Conservation (phyloP, 225 moss, liverwort and hornwort species). For the Thuidium tamariscinum region DNA sequence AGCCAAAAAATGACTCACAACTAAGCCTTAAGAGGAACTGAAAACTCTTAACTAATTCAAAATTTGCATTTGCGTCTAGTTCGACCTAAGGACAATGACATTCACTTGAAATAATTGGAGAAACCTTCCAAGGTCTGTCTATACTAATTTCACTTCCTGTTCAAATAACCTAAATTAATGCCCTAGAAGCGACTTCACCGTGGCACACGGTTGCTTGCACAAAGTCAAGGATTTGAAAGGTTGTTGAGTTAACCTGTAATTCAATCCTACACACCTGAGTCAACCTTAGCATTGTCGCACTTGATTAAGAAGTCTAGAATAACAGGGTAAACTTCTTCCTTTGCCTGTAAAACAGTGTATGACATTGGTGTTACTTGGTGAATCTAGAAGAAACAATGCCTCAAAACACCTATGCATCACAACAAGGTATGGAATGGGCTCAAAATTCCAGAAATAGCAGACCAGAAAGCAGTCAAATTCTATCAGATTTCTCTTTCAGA, state of each 20-base stretch:
- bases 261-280: constrained; percentile 15
- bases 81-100: background rate
- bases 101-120: background rate
- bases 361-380: background rate
- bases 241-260: background rate
- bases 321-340: constrained; percentile 62
- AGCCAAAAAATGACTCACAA: background rate
- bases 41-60: background rate
- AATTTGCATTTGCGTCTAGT: background rate
- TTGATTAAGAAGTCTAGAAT: constrained; percentile 61
- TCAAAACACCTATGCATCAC: background rate
- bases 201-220: background rate
- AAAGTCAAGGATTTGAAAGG: background rate
- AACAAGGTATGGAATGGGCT: background rate
- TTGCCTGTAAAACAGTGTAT: constrained; percentile 48
- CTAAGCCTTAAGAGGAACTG: background rate
- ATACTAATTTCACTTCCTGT: background rate
- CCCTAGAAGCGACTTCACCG: background rate
- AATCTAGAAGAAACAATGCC: background rate
- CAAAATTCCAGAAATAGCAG: background rate
- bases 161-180: background rate
- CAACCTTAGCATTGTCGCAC: constrained; percentile 19
- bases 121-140: background rate
- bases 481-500: background rate
- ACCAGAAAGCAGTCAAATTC: background rate